Evolutionary conservation across 2,329 filamentous ascomycete species (phyloP).

Genomic region (Saccharata proteae): DNA sequence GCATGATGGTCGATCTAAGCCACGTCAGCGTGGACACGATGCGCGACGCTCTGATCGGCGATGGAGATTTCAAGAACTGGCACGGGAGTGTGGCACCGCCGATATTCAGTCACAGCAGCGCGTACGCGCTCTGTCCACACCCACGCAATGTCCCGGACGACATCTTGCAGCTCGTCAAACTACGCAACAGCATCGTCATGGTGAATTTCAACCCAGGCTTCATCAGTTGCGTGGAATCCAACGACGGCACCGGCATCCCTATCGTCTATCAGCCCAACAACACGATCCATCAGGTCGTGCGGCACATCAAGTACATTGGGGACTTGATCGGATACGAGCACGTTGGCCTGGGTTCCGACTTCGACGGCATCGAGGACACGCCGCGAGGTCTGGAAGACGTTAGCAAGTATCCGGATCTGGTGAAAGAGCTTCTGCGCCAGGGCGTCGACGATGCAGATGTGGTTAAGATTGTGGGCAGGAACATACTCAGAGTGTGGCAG

Average conservation of each 20-base stretch:
- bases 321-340: constrained; percentile 73
- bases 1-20: constrained; percentile 84
- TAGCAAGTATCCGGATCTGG: constrained; percentile 65
- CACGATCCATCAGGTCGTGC: constrained; percentile 64
- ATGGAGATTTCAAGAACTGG: constrained; percentile 42
- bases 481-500: constrained; percentile 73
- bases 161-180: constrained; percentile 63
- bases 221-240: constrained; percentile 57
- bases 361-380: constrained; percentile 59
- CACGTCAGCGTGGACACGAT: constrained; percentile 74
- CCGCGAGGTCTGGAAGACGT: constrained; percentile 76
- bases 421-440: constrained; percentile 60
- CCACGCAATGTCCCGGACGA: constrained; percentile 84
- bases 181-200: constrained; percentile 69
- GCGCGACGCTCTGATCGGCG: constrained; percentile 62
- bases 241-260: constrained; percentile 52
- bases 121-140: constrained; percentile 69
- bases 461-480: constrained; percentile 64
- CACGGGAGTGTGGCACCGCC: constrained; percentile 64
- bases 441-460: constrained; percentile 66
- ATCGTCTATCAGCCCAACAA: constrained; percentile 54
- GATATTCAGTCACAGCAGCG: constrained; percentile 83
- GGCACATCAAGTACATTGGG: constrained; percentile 75
- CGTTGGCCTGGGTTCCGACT: constrained; percentile 82
- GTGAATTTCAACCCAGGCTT: constrained; percentile 80